Conservation (phyloP, 2,329 filamentous ascomycete species). For the Epichloe elymi region DNA sequence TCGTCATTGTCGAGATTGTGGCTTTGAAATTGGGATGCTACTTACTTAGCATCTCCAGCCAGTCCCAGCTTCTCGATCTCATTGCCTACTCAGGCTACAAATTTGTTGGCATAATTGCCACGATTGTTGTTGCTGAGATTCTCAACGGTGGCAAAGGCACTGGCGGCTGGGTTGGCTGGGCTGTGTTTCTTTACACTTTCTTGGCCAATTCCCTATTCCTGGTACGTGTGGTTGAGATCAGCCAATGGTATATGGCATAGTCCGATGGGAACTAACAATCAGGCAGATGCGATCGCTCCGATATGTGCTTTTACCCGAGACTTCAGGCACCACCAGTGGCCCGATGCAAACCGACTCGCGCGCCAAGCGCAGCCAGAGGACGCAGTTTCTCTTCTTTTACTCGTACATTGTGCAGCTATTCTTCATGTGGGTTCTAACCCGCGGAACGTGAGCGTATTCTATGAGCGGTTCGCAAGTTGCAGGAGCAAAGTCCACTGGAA, state of each 20-base stretch:
- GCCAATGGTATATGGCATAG: background rate
- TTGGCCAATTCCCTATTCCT: slow-evolving; percentile 90
- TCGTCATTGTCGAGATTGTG: slow-evolving; percentile 80
- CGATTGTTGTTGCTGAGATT: slow-evolving; percentile 66
- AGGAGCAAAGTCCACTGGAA: background rate
- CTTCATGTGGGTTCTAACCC: slow-evolving; percentile 73
- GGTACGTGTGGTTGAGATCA: slow-evolving; percentile 36
- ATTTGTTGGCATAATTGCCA: slow-evolving; percentile 92
- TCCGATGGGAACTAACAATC: background rate
- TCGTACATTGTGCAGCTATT: slow-evolving; percentile 87
- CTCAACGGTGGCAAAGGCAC: slow-evolving; percentile 69
- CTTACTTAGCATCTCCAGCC: slow-evolving; percentile 83
- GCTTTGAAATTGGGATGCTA: slow-evolving; percentile 87
- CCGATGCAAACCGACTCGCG: slow-evolving; percentile 62
- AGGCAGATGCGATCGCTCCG: slow-evolving; percentile 77
- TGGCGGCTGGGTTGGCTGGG: slow-evolving; percentile 79
- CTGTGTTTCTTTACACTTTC: slow-evolving; percentile 82
- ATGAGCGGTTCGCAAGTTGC: background rate
- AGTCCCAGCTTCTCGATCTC: slow-evolving; percentile 83
- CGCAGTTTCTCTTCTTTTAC: slow-evolving; percentile 87
- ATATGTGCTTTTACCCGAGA: slow-evolving; percentile 89
- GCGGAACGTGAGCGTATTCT: slow-evolving; percentile 19
- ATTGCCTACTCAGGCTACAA: slow-evolving; percentile 98
- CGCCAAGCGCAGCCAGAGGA: slow-evolving; percentile 74
- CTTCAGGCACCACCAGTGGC: slow-evolving; percentile 48